These are phyloP conservation scores for Phoma herbarum DNA, from an alignment of 2,329 filamentous ascomycete species.

Conservation along the genomic window DNA sequence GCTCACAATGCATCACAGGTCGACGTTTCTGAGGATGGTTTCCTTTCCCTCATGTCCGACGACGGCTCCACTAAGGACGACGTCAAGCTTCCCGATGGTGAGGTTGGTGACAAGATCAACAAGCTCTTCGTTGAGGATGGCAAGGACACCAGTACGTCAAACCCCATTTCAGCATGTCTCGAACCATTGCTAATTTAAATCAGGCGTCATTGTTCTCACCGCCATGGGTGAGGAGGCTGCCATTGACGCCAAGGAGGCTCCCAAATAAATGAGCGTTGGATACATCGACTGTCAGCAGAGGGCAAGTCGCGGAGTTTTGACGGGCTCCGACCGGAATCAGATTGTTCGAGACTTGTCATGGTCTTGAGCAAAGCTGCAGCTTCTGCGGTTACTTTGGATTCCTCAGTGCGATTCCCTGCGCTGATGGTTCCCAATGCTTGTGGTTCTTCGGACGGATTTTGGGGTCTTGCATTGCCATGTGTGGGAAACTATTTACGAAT, in stretches of 20 bases:
- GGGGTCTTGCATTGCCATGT: constrained; percentile 52
- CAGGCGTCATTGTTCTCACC: constrained; percentile 90
- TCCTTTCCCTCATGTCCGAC: constrained; percentile 91
- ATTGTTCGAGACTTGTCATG: constrained; percentile 31
- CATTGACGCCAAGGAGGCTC: constrained; percentile 94
- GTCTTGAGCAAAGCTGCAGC: constrained; percentile 35
- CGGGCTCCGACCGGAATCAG: constrained; percentile 35
- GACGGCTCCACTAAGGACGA: constrained; percentile 91
- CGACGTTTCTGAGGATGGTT: constrained; percentile 91
- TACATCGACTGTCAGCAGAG: constrained; percentile 38
- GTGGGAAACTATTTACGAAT: constrained; percentile 49
- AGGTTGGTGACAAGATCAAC: constrained; percentile 85
- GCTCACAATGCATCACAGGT: constrained; percentile 65
- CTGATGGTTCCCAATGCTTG: constrained; percentile 46
- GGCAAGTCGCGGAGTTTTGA: constrained; percentile 40
- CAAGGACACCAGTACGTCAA: constrained; percentile 88
- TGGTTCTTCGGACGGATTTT: constrained; percentile 50
- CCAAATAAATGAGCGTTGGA: constrained; percentile 55
- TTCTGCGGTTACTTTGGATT: constrained; percentile 42
- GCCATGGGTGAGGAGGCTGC: constrained; percentile 95
- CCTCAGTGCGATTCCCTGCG: constrained; percentile 42
- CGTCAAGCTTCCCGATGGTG: constrained; percentile 89
- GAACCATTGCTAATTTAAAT: constrained; percentile 27
- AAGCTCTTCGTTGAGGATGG: constrained; percentile 82
- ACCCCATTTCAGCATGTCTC: background rate